phyloP scores from a whole-genome alignment of 441 rosid genomes.

The Jatropha podagrica region DNA sequence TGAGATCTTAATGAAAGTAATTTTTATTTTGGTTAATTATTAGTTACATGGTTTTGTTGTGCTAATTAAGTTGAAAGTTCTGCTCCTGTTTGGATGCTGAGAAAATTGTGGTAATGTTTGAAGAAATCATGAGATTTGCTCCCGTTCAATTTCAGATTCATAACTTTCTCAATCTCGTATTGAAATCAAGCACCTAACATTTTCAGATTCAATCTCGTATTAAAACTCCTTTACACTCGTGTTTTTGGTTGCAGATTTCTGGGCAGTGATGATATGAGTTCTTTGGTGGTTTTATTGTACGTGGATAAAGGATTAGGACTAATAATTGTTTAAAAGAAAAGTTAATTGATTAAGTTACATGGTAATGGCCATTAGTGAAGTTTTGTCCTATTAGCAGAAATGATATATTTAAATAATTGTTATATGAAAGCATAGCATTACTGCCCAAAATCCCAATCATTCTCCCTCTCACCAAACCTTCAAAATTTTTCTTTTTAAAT shows the following conservation, averaged over 20 bases:
- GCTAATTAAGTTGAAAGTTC: not conserved
- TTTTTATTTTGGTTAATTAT: not conserved
- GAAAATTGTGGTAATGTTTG: not conserved
- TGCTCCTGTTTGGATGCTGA: constrained; percentile 2
- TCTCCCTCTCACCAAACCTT: not conserved
- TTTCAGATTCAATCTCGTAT: too few species aligned
- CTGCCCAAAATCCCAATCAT: not conserved
- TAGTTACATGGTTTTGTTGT: not conserved
- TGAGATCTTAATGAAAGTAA: constrained; percentile 1
- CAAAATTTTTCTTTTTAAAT: not conserved
- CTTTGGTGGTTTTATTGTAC: not conserved
- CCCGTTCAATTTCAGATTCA: not conserved
- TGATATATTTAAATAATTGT: not conserved
- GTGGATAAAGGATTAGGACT: not conserved
- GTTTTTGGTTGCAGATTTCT: not conserved
- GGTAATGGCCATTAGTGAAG: not conserved
- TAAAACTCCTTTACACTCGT: too few species aligned
- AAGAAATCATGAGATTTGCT: too few species aligned
- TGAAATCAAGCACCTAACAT: too few species aligned
- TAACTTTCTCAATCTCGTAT: not conserved
- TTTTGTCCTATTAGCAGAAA: not conserved
- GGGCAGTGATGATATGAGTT: not conserved
- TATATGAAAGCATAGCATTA: not conserved
- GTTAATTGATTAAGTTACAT: constrained; percentile 10
- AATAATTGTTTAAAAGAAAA: constrained; percentile 6